phyloP scores from a whole-genome alignment of 2,329 filamentous ascomycete genomes.

The Pseudogymnoascus sp. region DNA sequence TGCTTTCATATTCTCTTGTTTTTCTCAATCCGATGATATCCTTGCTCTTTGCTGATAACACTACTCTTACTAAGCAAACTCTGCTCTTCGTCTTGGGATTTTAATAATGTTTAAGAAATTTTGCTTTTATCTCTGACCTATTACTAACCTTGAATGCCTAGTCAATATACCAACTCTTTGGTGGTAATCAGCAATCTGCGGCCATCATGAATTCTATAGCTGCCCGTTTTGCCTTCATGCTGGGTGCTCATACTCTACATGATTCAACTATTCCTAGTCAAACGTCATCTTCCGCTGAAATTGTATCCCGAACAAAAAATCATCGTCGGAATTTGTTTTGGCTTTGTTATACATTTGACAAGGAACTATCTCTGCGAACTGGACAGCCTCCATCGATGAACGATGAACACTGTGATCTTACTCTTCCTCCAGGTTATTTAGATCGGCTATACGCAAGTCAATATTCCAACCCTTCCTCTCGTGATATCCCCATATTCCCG shows the following conservation, averaged over 20 bases:
- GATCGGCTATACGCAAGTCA: slow-evolving; percentile 18
- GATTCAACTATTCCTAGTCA: not conserved
- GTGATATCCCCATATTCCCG: slow-evolving; percentile 28
- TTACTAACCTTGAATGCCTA: not conserved
- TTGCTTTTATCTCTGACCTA: not conserved
- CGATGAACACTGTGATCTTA: slow-evolving; percentile 45
- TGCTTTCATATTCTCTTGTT: not conserved
- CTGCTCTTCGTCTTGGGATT: not conserved
- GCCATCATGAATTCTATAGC: not conserved
- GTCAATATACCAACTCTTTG: not conserved
- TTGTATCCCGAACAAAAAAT: slow-evolving; percentile 12
- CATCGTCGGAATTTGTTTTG: slow-evolving; percentile 41
- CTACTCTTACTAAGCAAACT: not conserved
- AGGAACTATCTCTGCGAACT: slow-evolving; percentile 44
- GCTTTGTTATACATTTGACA: slow-evolving; percentile 46
- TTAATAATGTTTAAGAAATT: not conserved
- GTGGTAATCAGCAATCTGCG: not conserved
- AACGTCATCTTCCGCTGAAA: not conserved
- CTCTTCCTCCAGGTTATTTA: slow-evolving; percentile 35
- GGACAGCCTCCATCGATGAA: slow-evolving; percentile 43
- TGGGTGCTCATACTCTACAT: not conserved
- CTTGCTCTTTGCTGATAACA: not conserved
- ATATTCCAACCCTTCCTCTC: not conserved
- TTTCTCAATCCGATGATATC: not conserved
- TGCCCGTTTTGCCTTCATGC: not conserved